Conservation (phyloP, 139 green algal genomes). For the Chlorella sorokiniana region DNA sequence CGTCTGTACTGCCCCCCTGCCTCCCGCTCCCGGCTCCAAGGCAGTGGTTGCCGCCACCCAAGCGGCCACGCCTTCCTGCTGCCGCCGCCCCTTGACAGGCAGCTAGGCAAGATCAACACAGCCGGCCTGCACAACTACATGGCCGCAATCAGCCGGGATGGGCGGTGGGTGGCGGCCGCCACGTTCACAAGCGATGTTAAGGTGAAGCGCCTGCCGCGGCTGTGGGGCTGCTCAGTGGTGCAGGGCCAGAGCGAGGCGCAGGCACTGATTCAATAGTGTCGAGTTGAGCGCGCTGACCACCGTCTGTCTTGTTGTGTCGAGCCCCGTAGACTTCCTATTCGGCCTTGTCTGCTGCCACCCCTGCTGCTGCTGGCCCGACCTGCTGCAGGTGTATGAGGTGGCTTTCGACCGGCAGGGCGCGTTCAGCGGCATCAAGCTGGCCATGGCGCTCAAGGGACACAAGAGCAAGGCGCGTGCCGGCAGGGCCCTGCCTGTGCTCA, state of each 20-base stretch:
- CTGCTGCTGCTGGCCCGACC: neutral
- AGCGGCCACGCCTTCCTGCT: neutral
- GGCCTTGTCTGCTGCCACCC: neutral
- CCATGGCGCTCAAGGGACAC: conserved; percentile 55
- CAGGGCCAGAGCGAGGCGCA: too few relatives aligned
- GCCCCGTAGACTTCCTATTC: neutral
- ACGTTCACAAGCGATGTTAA: conserved; percentile 62
- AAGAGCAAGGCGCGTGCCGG: conserved; percentile 33
- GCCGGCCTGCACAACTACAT: conserved; percentile 48
- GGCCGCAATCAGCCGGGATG: conserved; percentile 40
- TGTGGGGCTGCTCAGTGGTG: neutral
- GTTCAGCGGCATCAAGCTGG: conserved; percentile 26
- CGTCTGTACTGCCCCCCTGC: too few relatives aligned
- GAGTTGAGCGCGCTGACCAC: too few relatives aligned
- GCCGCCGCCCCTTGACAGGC: neutral
- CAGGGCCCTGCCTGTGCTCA: neutral
- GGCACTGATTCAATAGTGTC: neutral
- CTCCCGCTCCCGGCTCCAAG: neutral
- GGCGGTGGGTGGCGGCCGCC: conserved; percentile 48
- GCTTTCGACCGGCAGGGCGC: conserved; percentile 28
- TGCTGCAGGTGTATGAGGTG: conserved; percentile 48
- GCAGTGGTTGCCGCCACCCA: neutral
- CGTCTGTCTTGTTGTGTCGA: neutral
- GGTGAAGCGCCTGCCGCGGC: neutral
- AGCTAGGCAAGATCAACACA: conserved; percentile 37